Percentiles rank a stretch among this genome's conserved stretches.
phyloP scores from a whole-genome alignment of 2,329 filamentous ascomycete species.

The Neofusicoccum umdonicola region DNA sequence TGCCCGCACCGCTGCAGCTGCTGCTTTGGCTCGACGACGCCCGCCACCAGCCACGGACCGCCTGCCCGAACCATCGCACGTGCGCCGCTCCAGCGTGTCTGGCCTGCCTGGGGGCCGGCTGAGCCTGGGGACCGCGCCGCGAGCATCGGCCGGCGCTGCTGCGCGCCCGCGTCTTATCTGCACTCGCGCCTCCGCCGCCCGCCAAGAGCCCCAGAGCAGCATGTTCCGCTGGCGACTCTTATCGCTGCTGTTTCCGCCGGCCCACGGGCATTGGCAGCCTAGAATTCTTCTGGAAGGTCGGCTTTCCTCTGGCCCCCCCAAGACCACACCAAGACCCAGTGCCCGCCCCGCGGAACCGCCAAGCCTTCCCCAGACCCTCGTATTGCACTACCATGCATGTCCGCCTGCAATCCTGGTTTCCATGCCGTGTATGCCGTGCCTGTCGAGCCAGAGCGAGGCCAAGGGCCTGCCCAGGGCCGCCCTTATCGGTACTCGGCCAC shows the following conservation, averaged over 20 bases:
- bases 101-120: background rate
- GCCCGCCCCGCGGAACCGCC: background rate
- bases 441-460: too few species aligned
- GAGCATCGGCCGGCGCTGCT: too few species aligned
- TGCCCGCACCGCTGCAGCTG: background rate
- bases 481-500: background rate
- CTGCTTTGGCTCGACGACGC: background rate
- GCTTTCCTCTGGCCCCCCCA: background rate
- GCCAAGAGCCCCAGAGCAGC: background rate
- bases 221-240: background rate
- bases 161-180: background rate
- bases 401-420: background rate
- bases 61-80: background rate
- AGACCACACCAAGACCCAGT: background rate
- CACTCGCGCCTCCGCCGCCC: background rate
- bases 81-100: background rate
- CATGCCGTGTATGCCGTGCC: background rate
- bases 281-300: constrained; percentile 12
- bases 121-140: background rate
- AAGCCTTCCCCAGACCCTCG: constrained; percentile 6
- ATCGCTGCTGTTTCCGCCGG: too few species aligned
- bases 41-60: background rate
- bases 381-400: background rate
- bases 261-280: constrained; percentile 3
- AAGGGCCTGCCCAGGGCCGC: background rate